Evolutionary conservation across 768 basidiomycete species (phyloP).

Genomic region (Mycena albidolilacea): DNA sequence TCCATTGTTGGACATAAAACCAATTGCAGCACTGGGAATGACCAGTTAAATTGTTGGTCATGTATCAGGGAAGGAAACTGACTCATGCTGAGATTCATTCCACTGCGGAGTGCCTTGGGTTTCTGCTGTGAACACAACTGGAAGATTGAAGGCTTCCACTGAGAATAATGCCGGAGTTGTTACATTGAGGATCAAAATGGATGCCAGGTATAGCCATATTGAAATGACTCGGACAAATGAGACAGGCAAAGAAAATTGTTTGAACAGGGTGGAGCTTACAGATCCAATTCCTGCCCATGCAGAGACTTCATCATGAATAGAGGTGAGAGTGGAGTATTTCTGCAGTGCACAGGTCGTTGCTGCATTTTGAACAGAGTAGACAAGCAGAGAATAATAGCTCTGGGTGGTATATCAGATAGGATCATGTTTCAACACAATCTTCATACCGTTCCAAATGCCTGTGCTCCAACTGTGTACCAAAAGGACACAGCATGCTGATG

Average conservation of each 20-base stretch:
- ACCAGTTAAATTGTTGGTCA: background rate
- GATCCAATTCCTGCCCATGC: conserved; percentile 13
- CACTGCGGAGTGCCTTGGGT: background rate
- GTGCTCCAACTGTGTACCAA: background rate
- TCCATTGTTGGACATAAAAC: background rate
- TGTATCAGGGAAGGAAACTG: background rate
- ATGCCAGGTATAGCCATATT: background rate
- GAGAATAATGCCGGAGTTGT: conserved; percentile 1
- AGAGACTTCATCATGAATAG: background rate
- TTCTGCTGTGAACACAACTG: background rate
- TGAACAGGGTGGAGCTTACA: background rate
- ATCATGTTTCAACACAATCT: no score
- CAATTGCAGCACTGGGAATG: background rate
- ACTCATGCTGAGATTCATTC: background rate
- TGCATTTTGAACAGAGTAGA: background rate
- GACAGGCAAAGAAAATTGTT: background rate
- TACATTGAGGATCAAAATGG: background rate
- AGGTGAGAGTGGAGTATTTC: background rate
- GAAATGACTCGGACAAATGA: background rate
- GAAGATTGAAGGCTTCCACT: conserved; percentile 2
- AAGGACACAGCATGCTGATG: conserved; percentile 5
- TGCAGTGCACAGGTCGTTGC: background rate
- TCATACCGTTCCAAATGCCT: no score
- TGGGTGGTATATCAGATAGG: background rate
- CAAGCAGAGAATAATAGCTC: background rate